Evolutionary conservation across 2,329 filamentous ascomycete species (phyloP).

Genomic region (Alternaria novae-zelandiae): DNA sequence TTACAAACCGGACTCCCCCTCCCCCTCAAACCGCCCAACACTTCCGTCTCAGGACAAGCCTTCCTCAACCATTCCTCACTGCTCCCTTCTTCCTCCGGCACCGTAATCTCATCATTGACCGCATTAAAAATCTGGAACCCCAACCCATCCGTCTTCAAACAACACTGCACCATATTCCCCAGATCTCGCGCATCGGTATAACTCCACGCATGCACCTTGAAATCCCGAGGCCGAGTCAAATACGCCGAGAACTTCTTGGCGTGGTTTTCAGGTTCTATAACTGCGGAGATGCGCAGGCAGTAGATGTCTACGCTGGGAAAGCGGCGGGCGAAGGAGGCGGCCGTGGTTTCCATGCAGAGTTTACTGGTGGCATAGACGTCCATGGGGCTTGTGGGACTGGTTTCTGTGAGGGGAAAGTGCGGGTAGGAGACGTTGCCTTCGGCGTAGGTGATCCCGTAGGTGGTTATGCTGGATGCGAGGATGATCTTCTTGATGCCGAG

Average conservation of each 20-base stretch:
- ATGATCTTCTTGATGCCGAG: slow-evolving; percentile 67
- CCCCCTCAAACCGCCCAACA: slow-evolving; percentile 61
- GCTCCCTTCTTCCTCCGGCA: slow-evolving; percentile 35
- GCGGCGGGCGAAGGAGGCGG: slow-evolving; percentile 60
- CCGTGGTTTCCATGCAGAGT: slow-evolving; percentile 63
- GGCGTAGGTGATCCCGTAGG: slow-evolving; percentile 64
- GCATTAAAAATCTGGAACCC: slow-evolving; percentile 70
- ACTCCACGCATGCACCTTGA: slow-evolving; percentile 65
- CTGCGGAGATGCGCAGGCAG: slow-evolving; percentile 63
- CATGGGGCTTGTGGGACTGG: slow-evolving; percentile 63
- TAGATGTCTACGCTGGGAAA: slow-evolving; percentile 64
- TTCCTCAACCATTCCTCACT: slow-evolving; percentile 59
- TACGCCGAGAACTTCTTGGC: slow-evolving; percentile 56
- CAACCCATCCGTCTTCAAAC: slow-evolving; percentile 60
- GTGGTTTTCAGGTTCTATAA: slow-evolving; percentile 66
- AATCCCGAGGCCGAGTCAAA: slow-evolving; percentile 55
- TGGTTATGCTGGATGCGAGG: slow-evolving; percentile 63
- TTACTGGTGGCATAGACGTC: slow-evolving; percentile 67
- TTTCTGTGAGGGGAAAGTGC: slow-evolving; percentile 65
- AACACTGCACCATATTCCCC: slow-evolving; percentile 63
- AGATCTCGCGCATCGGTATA: slow-evolving; percentile 67
- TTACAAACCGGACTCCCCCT: slow-evolving; percentile 66
- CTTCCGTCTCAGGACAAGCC: slow-evolving; percentile 54
- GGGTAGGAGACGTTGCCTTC: slow-evolving; percentile 63
- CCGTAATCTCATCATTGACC: slow-evolving; percentile 65